Conservation (phyloP, 805 yeast genomes). For the Metschnikowia similis region DNA sequence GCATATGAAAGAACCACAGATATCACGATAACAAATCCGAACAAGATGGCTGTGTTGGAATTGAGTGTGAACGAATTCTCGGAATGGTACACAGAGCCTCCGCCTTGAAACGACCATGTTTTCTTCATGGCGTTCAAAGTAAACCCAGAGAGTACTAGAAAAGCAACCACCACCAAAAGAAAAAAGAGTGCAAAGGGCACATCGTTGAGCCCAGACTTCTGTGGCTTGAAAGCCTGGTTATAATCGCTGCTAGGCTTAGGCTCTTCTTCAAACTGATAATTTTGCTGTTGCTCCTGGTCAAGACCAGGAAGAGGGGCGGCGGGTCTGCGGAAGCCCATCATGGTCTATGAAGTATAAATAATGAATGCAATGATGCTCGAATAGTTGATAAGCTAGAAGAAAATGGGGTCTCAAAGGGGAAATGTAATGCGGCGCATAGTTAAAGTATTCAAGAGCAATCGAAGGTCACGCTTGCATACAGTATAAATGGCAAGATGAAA, state of each 20-base stretch:
- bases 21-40: conserved; percentile 60
- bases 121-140: conserved; percentile 60
- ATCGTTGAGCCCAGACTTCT: conserved; percentile 63
- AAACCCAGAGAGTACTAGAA: conserved; percentile 64
- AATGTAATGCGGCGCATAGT: not conserved
- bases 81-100: conserved; percentile 57
- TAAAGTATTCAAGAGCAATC: not conserved
- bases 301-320: conserved; percentile 8
- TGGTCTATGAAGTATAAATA: too few species aligned
- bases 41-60: conserved; percentile 68
- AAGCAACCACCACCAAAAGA: conserved; percentile 51
- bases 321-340: conserved; percentile 8
- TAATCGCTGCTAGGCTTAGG: conserved; percentile 40
- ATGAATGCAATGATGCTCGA: too few species aligned
- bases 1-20: conserved; percentile 53
- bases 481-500: not conserved
- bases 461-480: not conserved
- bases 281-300: conserved; percentile 29
- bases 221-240: conserved; percentile 65
- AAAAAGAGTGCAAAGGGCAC: conserved; percentile 61
- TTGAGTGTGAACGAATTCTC: conserved; percentile 58
- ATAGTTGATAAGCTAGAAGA: too few species aligned
- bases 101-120: conserved; percentile 48
- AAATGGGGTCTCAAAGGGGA: too few species aligned
- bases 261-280: conserved; percentile 22